Evolutionary conservation across 1,284 basidiomycete species (phyloP), one percentile per base, ranked within the genome.

Genomic region (Abortiporus biennis): DNA sequence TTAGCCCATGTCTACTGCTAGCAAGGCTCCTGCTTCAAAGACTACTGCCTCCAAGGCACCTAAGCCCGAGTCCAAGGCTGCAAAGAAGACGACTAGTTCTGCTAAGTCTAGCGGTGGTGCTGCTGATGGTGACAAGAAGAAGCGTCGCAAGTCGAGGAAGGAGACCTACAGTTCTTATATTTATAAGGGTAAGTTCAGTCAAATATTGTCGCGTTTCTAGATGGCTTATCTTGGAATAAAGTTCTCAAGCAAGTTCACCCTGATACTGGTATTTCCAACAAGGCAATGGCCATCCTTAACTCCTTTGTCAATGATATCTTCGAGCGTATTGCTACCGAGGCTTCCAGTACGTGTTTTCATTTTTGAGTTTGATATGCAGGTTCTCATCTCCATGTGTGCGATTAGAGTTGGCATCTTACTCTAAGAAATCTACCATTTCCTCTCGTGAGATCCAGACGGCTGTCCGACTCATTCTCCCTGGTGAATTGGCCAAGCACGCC

Each of bases 401-500:
- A 20, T 1, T 50, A 73, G 71, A 83, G 65, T 78, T 86, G 52
- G 80, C 82, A 12, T 69, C 73, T 23, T 84, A 85, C 71, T 82
- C 80, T 52, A 82, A 82, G 72, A 80, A 80, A 69, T 80, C 78
- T 17, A 85, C 81, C 49, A 83, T 84, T 66, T 82, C 80, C 37
- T 82, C 80, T 31, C 77, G 80, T 49, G 81, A 84, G 68, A 83
- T 85, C 59, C 81, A 85, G 64, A 85, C 81, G n/a, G 66, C 76
- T 41, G 80, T 82, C 47, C 74, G 81, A 45, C 71, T 85, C 47
- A 82, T 85, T 63, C 71, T 85, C 27, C 81, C 81, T 41, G 81
- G 80, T 62, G 82, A 86, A 64, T 69, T 85, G 43, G 80, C 80
- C 55, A 88, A 87, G 76, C 85, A 88, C 67, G 85, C 84, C 58